Evolutionary conservation across 192 early-diverging fungal species (phyloP).

Genomic region (Chytriomyces sp.): DNA sequence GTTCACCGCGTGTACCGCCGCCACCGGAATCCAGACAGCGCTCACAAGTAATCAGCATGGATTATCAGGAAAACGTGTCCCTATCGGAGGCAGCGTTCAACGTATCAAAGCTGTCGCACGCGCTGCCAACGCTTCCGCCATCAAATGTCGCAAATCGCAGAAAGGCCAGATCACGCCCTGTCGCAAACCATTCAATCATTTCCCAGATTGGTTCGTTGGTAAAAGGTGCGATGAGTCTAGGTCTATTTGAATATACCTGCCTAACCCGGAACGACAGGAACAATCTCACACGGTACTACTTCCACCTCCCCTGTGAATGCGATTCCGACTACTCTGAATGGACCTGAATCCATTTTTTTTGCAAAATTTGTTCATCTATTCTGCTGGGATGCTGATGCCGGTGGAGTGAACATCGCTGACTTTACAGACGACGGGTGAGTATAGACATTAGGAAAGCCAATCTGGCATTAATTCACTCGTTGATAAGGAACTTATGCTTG

Average conservation of each 20-base stretch:
- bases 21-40: background rate
- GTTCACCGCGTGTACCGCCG: background rate
- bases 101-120: background rate
- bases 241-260: background rate
- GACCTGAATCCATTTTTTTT: constrained; percentile 1
- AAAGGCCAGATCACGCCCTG: background rate
- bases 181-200: background rate
- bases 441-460: background rate
- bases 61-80: background rate
- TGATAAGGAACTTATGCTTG: constrained; percentile 49
- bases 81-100: background rate
- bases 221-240: constrained; percentile 2
- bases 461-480: background rate
- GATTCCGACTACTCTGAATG: background rate
- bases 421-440: background rate
- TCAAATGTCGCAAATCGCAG: background rate
- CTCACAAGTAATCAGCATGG: background rate
- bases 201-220: constrained; percentile 18
- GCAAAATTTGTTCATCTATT: background rate
- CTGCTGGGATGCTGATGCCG: background rate
- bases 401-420: background rate
- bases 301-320: background rate
- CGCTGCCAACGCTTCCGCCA: too few species aligned
- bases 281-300: background rate
- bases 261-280: background rate